Conservation (phyloP, 495 filamentous ascomycete genomes). For the Beverwykella pulmonaria region DNA sequence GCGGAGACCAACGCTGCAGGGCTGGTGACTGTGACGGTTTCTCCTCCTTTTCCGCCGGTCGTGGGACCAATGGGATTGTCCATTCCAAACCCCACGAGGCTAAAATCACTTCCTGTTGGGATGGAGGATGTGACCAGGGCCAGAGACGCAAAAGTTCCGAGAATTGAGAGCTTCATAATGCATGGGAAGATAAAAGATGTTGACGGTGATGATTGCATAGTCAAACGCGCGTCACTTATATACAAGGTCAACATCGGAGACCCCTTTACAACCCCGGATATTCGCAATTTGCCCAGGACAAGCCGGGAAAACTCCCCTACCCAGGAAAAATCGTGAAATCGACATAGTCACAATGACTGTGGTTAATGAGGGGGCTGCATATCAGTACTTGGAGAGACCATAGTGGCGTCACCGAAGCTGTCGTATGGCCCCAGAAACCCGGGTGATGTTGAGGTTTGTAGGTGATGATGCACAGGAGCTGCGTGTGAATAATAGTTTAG, state of each 20-base stretch:
- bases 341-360: neutral
- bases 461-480: neutral
- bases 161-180: conserved; percentile 22
- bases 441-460: neutral
- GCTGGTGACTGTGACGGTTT: conserved; percentile 38
- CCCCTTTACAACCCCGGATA: neutral
- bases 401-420: neutral
- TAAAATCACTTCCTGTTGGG: conserved; percentile 17
- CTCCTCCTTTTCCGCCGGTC: conserved; percentile 45
- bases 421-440: neutral
- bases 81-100: conserved; percentile 43
- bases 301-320: conserved; percentile 4
- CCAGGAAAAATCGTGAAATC: neutral
- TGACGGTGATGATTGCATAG: neutral
- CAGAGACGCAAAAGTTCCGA: neutral
- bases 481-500: neutral
- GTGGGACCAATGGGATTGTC: conserved; percentile 49
- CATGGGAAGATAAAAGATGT: neutral
- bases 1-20: conserved; percentile 37
- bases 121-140: neutral
- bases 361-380: neutral
- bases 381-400: neutral
- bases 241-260: neutral
- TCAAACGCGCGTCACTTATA: neutral
- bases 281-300: neutral